phyloP scores from a whole-genome alignment of 2,329 filamentous ascomycete genomes.

The Fusarium veterinarium region DNA sequence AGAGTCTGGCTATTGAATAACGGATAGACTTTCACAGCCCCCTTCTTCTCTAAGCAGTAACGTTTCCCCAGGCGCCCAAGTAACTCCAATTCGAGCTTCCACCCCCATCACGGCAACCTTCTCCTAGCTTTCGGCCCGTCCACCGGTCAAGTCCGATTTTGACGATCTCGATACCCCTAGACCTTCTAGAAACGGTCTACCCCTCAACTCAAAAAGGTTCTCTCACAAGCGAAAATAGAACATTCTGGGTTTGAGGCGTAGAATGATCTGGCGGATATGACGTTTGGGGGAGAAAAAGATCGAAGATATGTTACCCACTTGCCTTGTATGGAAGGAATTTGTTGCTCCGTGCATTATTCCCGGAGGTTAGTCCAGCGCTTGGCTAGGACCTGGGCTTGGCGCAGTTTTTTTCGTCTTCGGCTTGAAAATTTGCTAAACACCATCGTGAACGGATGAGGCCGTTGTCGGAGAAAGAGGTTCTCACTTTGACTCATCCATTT shows the following conservation, averaged over 20 bases:
- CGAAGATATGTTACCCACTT: conserved; percentile 29
- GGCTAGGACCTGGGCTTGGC: background rate
- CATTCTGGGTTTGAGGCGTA: background rate
- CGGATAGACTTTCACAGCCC: background rate
- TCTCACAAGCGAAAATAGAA: background rate
- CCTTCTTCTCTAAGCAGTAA: background rate
- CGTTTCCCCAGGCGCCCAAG: background rate
- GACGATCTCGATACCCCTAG: background rate
- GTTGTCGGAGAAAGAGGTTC: conserved; percentile 11
- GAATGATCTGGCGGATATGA: conserved; percentile 1
- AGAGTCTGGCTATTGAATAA: background rate
- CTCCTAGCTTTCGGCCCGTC: conserved; percentile 12
- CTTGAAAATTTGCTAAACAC: conserved; percentile 18
- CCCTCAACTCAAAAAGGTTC: background rate
- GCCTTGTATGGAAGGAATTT: conserved; percentile 16
- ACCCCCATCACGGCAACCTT: background rate
- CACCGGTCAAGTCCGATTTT: conserved; percentile 2
- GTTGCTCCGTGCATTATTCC: conserved; percentile 11
- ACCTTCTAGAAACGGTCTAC: background rate
- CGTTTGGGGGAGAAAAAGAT: conserved; percentile 1
- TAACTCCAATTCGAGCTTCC: background rate
- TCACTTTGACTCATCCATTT: conserved; percentile 3
- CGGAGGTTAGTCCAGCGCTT: background rate
- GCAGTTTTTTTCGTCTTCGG: background rate
- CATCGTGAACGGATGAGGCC: conserved; percentile 20